Conservation (phyloP, 192 early-diverging fungal genomes). For the Rhizophlyctis rosea region DNA sequence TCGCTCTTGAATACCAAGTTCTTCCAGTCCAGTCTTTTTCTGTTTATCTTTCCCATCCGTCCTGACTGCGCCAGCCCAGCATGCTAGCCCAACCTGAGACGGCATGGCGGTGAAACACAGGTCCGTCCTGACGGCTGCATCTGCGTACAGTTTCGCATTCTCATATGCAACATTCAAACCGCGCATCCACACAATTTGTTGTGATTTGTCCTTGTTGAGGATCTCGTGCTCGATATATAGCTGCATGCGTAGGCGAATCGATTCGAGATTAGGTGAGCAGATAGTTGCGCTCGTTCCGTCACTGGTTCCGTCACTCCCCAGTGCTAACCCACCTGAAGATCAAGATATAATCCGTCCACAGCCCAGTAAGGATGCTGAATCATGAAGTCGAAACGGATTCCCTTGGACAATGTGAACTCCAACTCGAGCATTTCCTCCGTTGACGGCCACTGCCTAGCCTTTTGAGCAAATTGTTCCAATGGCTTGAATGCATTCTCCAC, state of each 20-base stretch:
- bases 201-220: too few species aligned
- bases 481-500: conserved; percentile 34
- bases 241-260: conserved; percentile 16
- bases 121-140: conserved; percentile 30
- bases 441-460: conserved; percentile 35
- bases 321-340: conserved; percentile 40
- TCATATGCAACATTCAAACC: too few species aligned
- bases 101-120: conserved; percentile 40
- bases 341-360: conserved; percentile 45
- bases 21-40: too few species aligned
- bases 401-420: conserved; percentile 38
- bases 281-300: conserved; percentile 12
- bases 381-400: conserved; percentile 44
- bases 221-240: too few species aligned
- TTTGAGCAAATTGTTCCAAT: conserved; percentile 38
- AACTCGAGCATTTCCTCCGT: conserved; percentile 31
- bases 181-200: conserved; percentile 20
- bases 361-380: conserved; percentile 45
- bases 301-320: not conserved
- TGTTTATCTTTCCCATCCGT: too few species aligned
- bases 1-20: conserved; percentile 20
- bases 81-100: conserved; percentile 48
- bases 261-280: conserved; percentile 10
- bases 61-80: conserved; percentile 34
- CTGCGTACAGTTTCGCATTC: conserved; percentile 27